Base-by-base conservation (phyloP, 2,329 filamentous ascomycete species). In the Trichocomaceae sp. region DNA sequence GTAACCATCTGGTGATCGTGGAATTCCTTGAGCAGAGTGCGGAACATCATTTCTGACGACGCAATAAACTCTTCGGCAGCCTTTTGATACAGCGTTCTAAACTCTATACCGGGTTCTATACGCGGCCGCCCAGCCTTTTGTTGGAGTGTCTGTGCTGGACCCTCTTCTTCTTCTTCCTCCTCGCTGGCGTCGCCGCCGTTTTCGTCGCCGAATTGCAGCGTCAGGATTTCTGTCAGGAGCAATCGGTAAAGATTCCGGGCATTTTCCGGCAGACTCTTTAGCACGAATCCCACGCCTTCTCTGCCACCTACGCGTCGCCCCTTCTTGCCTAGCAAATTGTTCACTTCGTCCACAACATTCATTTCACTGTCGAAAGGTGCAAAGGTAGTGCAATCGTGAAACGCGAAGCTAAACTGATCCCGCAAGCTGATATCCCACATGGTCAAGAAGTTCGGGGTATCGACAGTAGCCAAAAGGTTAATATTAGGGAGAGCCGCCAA, bases 1-100 rank as follows among this genome's bases (percentile, higher is more conserved):
- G 89, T 89, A 59, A 99, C 87, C 84, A 99, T 97, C 66, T 96
- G 90, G 75, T 99, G 93, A 65, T 99, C 93, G 68, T 96, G 90
- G 70, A 99, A 93, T 81, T 99, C 93, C 74, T 97, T 97, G 59
- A 99, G 73, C 67, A 99, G 70, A 23, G 91, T 96, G 58, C 93
- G 81, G 75, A 97, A 97, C 59, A 89, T 90, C 81, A 97, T 90
- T 74, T 97, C 93, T 57, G 88, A 96, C 63, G 88, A 93, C 69
- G 92, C 96, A 49, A 99, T 93, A 70, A 99, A 97, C 66, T 96
- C 90, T 72, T 96, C 91, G 5, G 92, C 87, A 2, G 93, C 91
- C 75, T 96, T 96, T 68, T 95, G 90, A 67, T 97, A 99, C 60
- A 99, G 72, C 62, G 90, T 85, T 20, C 90, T 80, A 69, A 96